Conservation (phyloP, 139 green algal species). For the Raphidocelis subcapitata region DNA sequence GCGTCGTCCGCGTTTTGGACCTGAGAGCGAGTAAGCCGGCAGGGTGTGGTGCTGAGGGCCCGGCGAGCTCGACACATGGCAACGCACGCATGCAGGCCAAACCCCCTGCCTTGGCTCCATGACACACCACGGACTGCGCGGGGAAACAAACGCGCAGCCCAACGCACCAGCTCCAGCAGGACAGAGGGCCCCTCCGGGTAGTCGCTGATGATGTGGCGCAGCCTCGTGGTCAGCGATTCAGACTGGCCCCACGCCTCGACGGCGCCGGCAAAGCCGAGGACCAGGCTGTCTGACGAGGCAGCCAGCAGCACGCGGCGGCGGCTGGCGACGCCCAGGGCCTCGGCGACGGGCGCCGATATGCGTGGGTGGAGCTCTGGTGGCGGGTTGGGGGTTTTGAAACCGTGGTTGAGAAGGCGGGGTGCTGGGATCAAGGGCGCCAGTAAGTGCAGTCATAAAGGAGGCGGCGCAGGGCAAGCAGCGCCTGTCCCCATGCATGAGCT, state of each 20-base stretch:
- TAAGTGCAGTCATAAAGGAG: too few species aligned
- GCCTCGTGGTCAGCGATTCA: conserved; percentile 78
- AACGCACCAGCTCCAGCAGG: conserved; percentile 70
- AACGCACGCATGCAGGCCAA: too few species aligned
- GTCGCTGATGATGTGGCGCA: conserved; percentile 76
- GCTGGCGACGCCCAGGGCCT: conserved; percentile 52
- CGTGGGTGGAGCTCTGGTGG: conserved; percentile 15
- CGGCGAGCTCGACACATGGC: too few species aligned
- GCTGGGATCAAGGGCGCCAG: too few species aligned
- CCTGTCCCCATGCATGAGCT: too few species aligned
- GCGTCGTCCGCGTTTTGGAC: conserved; percentile 83
- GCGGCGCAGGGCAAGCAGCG: neutral
- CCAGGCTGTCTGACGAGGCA: conserved; percentile 43
- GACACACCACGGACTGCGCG: too few species aligned
- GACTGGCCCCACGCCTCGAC: conserved; percentile 81
- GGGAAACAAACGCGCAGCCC: too few species aligned
- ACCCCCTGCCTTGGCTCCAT: too few species aligned
- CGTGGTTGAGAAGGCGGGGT: too few species aligned
- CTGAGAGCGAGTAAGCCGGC: too few species aligned
- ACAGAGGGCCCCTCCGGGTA: conserved; percentile 77
- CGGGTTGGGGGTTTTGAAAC: too few species aligned
- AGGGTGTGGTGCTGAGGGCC: too few species aligned
- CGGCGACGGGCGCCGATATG: conserved; percentile 14
- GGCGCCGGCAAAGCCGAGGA: conserved; percentile 42
- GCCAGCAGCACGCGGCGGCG: conserved; percentile 66